phyloP scores from a whole-genome alignment of 208 protist genomes.

The Leishmania gerbilli region DNA sequence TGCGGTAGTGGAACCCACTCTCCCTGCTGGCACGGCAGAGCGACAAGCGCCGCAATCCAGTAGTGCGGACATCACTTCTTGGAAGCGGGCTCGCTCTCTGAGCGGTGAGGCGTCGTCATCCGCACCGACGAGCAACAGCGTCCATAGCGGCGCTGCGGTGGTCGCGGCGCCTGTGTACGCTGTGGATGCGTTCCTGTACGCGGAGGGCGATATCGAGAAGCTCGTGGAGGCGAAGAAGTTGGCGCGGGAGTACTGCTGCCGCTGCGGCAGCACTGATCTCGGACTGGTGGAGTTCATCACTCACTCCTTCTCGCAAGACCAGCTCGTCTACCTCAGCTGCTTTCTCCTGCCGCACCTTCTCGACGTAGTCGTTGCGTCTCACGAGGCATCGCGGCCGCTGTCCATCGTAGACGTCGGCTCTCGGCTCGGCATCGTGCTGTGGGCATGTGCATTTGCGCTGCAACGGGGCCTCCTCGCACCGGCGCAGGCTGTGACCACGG shows the following conservation, averaged over 20 bases:
- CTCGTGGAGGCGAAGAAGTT: constrained; percentile 47
- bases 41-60: neutral
- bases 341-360: constrained; percentile 52
- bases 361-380: neutral
- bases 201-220: constrained; percentile 67
- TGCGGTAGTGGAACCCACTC: constrained; percentile 40
- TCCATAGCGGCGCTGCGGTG: neutral
- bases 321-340: constrained; percentile 77
- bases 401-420: constrained; percentile 75
- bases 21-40: neutral
- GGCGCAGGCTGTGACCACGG: neutral
- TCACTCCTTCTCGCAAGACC: constrained; percentile 83
- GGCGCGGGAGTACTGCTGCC: constrained; percentile 65
- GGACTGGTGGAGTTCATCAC: constrained; percentile 75
- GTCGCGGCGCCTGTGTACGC: constrained; percentile 45
- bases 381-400: constrained; percentile 9
- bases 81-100: constrained; percentile 21
- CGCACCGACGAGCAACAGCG: neutral
- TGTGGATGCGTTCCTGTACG: constrained; percentile 81
- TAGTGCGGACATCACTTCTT: neutral
- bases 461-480: constrained; percentile 36
- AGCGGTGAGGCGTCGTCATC: neutral
- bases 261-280: constrained; percentile 64
- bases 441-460: constrained; percentile 60
- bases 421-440: constrained; percentile 73